Evolutionary conservation across 176 grass and related monocot species (phyloP).

Genomic region (Oryza punctata): DNA sequence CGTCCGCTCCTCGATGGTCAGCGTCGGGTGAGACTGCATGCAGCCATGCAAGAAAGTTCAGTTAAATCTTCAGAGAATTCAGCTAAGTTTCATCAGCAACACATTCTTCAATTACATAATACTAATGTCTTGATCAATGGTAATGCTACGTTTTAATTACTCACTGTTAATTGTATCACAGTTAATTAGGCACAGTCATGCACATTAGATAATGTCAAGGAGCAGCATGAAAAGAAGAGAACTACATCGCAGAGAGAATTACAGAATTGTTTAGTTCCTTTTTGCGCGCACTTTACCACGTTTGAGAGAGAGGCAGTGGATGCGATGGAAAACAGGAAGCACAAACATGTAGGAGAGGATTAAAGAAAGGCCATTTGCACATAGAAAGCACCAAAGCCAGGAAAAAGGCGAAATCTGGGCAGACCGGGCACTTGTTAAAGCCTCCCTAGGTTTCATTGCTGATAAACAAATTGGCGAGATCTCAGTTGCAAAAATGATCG

Average conservation of each 20-base stretch:
- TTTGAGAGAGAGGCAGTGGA: not conserved
- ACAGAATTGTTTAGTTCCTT: not conserved
- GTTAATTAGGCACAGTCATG: not conserved
- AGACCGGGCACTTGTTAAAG: slow-evolving; percentile 10
- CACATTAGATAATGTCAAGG: not conserved
- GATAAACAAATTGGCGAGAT: slow-evolving; percentile 25
- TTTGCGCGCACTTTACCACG: not conserved
- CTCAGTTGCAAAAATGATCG: slow-evolving; percentile 23
- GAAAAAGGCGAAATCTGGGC: slow-evolving; percentile 35
- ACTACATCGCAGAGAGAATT: not conserved
- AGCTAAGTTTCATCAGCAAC: not conserved
- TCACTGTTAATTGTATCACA: not conserved
- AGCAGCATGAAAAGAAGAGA: not conserved
- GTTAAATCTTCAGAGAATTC: not conserved
- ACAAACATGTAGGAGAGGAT: not conserved
- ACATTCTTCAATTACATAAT: not conserved
- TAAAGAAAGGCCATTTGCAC: slow-evolving; percentile 44
- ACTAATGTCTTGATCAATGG: not conserved
- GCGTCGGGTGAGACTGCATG: slow-evolving; percentile 59
- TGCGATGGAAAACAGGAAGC: not conserved
- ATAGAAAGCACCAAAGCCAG: slow-evolving; percentile 42
- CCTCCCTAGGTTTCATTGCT: slow-evolving; percentile 18
- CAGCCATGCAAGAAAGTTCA: not conserved
- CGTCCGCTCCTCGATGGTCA: slow-evolving; percentile 63
- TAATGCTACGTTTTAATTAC: not conserved